Base-by-base conservation (phyloP, 768 basidiomycete species). In the Pisolithus microcarpus region DNA sequence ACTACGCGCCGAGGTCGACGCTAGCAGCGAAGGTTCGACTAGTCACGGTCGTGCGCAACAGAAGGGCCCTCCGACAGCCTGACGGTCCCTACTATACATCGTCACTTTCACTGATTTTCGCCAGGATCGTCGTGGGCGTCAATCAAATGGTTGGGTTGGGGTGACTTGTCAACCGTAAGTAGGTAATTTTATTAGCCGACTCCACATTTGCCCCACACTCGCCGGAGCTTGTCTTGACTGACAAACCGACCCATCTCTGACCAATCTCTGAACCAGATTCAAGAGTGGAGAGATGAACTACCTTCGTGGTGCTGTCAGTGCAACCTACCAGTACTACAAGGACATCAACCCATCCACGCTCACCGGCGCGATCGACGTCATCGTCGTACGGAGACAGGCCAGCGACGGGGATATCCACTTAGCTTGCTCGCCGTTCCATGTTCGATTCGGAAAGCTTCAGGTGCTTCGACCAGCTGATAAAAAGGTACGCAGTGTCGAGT, bases 301-400 rank as follows among this genome's bases (percentile, higher is more conserved):
- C 68, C 71, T 92, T 63, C 84, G 89, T 57, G 89, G 89, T 55
- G 88, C 89, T 21, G 84, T 91, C 65, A 86, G 73, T 62, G 87
- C 86, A 38, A 87, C 91, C 64, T 90, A 90, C 65, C 86, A 88
- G 54, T 92, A 91, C 72, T 92, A 92, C 76, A 87, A 83, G 67
- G 89, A 90, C 51, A 89, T 96, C 56, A 99, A 99, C 61, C 93
- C 96, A 0, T 85, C 95, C 0, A 99, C 96, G 0, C 81, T 99
- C 52, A 96, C 94, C 4, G 95, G 96, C 42, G 96, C 96, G 40
- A 96, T 98, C 77, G 95, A 99, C 77, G 91, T 99, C 69, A 93
- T 99, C 61, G 95, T 98, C 58, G 82, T 99, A 43, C 81, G 85
- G 55, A 80, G 85, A 43, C 82, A 81, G 21, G 71, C 78, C n/a